Evolutionary conservation across 345 rosid species (phyloP), one percentile per base, ranked within the genome.

Genomic region (Salix viminalis): DNA sequence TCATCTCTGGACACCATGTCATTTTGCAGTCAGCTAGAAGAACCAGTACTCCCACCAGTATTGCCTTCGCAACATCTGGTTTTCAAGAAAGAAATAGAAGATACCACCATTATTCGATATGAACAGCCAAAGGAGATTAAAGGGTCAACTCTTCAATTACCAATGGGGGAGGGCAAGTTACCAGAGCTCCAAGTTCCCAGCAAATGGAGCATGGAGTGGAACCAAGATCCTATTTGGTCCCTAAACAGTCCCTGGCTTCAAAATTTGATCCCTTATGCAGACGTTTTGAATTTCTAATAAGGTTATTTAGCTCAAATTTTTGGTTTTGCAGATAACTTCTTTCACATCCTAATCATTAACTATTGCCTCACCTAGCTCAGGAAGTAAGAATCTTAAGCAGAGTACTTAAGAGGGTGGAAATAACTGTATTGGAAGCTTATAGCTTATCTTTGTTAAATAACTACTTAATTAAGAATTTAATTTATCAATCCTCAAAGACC

Each of bases 181-280:
- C 88, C 89, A 14, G 94, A 92, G 85, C 90, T 96, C 13, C 93
- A 91, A 77, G 69, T 91, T 67, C 96, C 99, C 12, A 93, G 64
- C 64, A 58, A 83, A 84, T 39, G 62, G 56, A 76, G 74, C 46
- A 66, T 74, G 44, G 99, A 96, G 66, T 93, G 97, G 98, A 92
- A 80, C 66, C 87, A 86, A 66, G 99, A 96, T 80, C 80, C 61
- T 28, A 42, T 85, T 32, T 87, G 88, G 81, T 58, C 64, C 64
- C 41, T 89, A 37, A 83, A 70, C 15, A 96, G 99, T 70, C 99
- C 99, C 7, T 93, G 96, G 98, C 90, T 93, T 11, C 98, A 85
- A 75, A 89, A 84, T 75, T 72, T 86, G 70, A 86, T 88, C 69
- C 90, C 87, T 79, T 86, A 69, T 73, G 77, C 90, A 39, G 87